A percentile compares a stretch with the other conserved stretches of the same genome.
Conservation (phyloP, 1,139 yeast species). For the Suhomyces panamericanus region DNA sequence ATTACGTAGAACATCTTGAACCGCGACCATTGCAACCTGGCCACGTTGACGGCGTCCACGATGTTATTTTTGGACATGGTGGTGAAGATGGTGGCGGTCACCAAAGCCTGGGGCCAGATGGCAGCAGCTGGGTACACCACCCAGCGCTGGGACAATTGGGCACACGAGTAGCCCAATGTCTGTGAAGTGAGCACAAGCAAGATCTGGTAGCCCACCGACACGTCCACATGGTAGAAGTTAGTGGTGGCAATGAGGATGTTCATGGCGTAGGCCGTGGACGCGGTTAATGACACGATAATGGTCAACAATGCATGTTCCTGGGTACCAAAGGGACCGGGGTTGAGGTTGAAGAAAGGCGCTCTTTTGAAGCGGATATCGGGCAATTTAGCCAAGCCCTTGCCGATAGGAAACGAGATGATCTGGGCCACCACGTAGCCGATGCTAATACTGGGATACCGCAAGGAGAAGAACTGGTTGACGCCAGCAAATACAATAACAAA, state of each 20-base stretch:
- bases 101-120: slow-evolving; percentile 27
- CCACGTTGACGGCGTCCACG: slow-evolving; percentile 16
- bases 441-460: slow-evolving; percentile 25
- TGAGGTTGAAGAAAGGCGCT: slow-evolving; percentile 28
- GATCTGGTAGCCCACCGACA: slow-evolving; percentile 33
- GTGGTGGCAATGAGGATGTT: slow-evolving; percentile 24
- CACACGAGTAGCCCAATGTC: slow-evolving; percentile 25
- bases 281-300: slow-evolving; percentile 19
- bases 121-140: slow-evolving; percentile 27
- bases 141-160: slow-evolving; percentile 24
- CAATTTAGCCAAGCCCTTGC: slow-evolving; percentile 20
- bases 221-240: slow-evolving; percentile 39
- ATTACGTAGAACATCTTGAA: slow-evolving; percentile 24
- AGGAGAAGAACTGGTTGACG: slow-evolving; percentile 26
- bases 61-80: slow-evolving; percentile 20
- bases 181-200: slow-evolving; percentile 21
- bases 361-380: slow-evolving; percentile 25
- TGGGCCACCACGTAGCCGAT: slow-evolving; percentile 27
- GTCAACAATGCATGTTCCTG: slow-evolving; percentile 24
- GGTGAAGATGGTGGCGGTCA: slow-evolving; percentile 27
- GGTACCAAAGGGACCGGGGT: slow-evolving; percentile 32
- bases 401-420: slow-evolving; percentile 26
- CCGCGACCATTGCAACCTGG: slow-evolving; percentile 20
- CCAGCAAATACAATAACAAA: slow-evolving; percentile 24
- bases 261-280: slow-evolving; percentile 22